Evolutionary conservation across 2,329 filamentous ascomycete genomes (phyloP).

Genomic region (Sporothrix dimorphospora): DNA sequence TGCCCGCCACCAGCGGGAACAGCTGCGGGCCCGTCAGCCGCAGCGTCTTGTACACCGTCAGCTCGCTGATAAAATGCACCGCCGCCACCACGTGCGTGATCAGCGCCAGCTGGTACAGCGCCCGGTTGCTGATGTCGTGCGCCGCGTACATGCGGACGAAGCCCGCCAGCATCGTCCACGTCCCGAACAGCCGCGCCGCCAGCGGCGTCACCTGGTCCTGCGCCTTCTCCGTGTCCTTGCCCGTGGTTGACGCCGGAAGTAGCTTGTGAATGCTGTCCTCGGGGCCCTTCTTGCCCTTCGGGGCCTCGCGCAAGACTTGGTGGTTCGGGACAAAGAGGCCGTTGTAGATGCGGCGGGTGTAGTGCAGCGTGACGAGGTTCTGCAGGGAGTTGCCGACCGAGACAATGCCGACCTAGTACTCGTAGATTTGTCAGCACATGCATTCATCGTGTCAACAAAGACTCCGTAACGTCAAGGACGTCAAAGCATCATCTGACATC

Average conservation of each 20-base stretch:
- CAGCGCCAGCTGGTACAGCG: conserved; percentile 77
- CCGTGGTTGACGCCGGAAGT: conserved; percentile 47
- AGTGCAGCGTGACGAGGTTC: conserved; percentile 77
- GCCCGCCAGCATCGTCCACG: conserved; percentile 80
- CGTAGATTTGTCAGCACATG: neutral
- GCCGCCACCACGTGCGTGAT: conserved; percentile 82
- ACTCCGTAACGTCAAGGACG: no score
- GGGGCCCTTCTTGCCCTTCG: conserved; percentile 46
- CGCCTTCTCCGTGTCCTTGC: conserved; percentile 51
- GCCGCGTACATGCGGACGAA: conserved; percentile 81
- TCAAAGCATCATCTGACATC: no score
- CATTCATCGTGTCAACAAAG: no score
- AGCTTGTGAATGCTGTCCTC: conserved; percentile 60
- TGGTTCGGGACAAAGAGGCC: conserved; percentile 61
- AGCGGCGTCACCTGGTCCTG: conserved; percentile 71
- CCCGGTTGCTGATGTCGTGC: conserved; percentile 73
- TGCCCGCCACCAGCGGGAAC: conserved; percentile 56
- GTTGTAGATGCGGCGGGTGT: conserved; percentile 86
- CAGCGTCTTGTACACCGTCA: conserved; percentile 76
- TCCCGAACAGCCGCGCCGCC: conserved; percentile 79
- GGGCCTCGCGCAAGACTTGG: conserved; percentile 44
- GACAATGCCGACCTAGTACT: conserved; percentile 72
- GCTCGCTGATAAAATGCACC: conserved; percentile 78
- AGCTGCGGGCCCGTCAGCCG: conserved; percentile 61
- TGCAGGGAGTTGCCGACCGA: conserved; percentile 85